Conservation (phyloP, 495 filamentous ascomycete species). For the Penicillium parvum region DNA sequence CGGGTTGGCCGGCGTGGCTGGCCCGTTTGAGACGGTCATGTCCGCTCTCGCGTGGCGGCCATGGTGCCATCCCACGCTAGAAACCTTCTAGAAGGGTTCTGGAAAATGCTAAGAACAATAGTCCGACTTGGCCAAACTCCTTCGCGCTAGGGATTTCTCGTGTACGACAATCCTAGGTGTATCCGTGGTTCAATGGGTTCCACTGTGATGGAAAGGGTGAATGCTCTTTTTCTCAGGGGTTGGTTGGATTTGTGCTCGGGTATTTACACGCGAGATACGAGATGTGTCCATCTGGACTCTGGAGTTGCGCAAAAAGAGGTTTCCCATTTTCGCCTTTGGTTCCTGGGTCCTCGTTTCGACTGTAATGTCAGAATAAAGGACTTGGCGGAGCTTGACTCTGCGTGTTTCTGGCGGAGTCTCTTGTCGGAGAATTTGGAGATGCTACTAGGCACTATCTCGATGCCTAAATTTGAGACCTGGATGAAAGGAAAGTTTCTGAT, state of each 20-base stretch:
- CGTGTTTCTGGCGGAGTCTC: no score
- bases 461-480: no score
- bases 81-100: slow-evolving; percentile 35
- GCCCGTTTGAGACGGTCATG: slow-evolving; percentile 7
- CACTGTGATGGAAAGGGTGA: slow-evolving; percentile 3
- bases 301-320: no score
- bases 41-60: slow-evolving; percentile 17
- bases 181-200: no score
- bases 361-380: not conserved
- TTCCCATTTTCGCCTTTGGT: slow-evolving; percentile 4
- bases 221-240: not conserved
- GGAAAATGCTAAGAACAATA: slow-evolving; percentile 34
- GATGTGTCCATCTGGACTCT: not conserved
- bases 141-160: slow-evolving; percentile 3
- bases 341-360: slow-evolving; percentile 6
- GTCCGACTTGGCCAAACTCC: no score
- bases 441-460: no score
- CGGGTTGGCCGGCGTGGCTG: not conserved
- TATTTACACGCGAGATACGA: not conserved
- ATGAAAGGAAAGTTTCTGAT: no score
- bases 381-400: slow-evolving; percentile 1
- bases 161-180: no score
- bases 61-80: slow-evolving; percentile 30
- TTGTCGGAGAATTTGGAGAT: not conserved
- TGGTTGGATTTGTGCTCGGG: not conserved